Conservation (phyloP, 805 yeast species). For the Yarrowia deformans region DNA sequence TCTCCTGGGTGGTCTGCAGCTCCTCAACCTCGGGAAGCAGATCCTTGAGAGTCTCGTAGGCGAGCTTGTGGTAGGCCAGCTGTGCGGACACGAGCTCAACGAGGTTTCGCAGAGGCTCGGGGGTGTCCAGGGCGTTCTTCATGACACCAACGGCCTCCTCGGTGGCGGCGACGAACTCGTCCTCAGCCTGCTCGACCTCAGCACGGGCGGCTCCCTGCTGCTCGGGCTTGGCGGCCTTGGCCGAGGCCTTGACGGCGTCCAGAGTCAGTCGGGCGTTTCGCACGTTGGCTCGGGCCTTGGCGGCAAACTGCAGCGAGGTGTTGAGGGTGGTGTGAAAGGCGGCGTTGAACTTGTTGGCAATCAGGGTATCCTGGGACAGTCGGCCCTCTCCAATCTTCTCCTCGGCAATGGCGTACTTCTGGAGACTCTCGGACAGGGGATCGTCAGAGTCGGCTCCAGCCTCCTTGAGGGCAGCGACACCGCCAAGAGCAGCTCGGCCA, state of each 20-base stretch:
- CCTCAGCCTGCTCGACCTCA: conserved; percentile 83
- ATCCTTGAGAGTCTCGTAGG: conserved; percentile 68
- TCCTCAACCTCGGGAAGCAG: conserved; percentile 69
- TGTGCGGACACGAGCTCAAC: conserved; percentile 78
- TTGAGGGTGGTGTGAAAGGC: conserved; percentile 68
- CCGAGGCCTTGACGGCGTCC: conserved; percentile 74
- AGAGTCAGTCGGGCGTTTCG: conserved; percentile 79
- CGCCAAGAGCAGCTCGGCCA: conserved; percentile 72
- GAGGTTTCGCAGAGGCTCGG: conserved; percentile 71
- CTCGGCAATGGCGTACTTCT: conserved; percentile 72
- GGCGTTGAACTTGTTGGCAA: conserved; percentile 71
- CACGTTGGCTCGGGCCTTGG: conserved; percentile 73
- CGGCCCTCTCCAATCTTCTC: conserved; percentile 82
- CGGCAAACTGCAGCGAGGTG: conserved; percentile 66
- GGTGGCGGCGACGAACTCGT: conserved; percentile 86
- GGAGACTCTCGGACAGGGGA: conserved; percentile 67
- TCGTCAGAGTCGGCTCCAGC: conserved; percentile 55
- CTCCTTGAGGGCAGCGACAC: conserved; percentile 48
- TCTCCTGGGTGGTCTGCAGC: conserved; percentile 61
- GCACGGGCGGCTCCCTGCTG: conserved; percentile 77
- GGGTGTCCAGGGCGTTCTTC: conserved; percentile 78
- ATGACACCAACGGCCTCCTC: conserved; percentile 85
- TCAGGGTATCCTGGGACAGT: conserved; percentile 79
- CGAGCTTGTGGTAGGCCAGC: conserved; percentile 78
- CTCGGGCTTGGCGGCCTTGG: conserved; percentile 61